Evolutionary conservation across 441 rosid genomes (phyloP), one percentile per base, ranked within the genome.

Genomic region (Hura crepitans): DNA sequence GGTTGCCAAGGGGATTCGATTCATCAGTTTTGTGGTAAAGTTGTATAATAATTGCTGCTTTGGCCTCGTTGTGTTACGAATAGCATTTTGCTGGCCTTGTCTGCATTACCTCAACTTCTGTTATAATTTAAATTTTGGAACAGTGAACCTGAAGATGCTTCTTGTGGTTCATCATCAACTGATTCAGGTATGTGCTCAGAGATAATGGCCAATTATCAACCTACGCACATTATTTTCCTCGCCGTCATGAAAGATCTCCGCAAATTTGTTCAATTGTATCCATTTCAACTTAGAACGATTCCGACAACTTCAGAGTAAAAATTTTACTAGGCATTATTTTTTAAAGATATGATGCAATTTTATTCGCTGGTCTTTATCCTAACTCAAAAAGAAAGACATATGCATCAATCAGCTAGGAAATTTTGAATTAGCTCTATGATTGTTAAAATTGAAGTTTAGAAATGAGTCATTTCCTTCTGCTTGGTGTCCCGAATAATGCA

Each of bases 101-200:
- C 66, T 6, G 27, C 63, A 17, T 42, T 71, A 45, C 23, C 12
- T 54, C 66, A 2, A 37, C 18, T 37, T 30, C 1, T 35, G 0
- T 9, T 42, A 15, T 45, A 23, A 49, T 46, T 2, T 58, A 18
- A 70, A 49, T 17, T 11, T 50, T 80, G 57, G n/a, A 20, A 51
- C 75, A 78, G 83, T 54, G 85, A 74, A 62, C 56, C 75, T 61
- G 50, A 64, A 33, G 74, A 62, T 69, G 67, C 66, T 53, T 66
- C 75, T 47, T 51, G 65, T 53, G 51, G 51, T 57, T 50, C 71
- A 62, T 45, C 74, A 62, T 45, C 12, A 23, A 47, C 56, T 61
- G 57, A 69, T 72, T 69, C 79, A 46, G 83, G 81, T 78, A 68
- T 1, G 68, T 56, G 49, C 22, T 71, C 42, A 45, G 56, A 60